Evolutionary conservation across 2,329 filamentous ascomycete species (phyloP), one percentile per base, ranked within the genome.

Genomic region (Leptographium wingfieldii): DNA sequence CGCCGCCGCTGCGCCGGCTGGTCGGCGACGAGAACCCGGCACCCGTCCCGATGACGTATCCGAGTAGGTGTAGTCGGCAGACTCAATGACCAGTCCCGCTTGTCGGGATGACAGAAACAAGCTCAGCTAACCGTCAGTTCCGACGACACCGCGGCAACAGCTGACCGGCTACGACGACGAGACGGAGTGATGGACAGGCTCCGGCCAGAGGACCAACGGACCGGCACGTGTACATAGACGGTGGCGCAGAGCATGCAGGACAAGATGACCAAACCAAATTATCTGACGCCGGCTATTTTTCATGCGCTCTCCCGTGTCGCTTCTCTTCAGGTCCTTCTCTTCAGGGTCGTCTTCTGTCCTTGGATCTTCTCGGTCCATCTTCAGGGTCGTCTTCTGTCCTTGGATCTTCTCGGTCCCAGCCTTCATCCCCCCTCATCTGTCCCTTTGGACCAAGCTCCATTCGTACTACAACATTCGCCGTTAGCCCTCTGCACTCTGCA

Each of bases 1-100:
- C 90, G 1, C 91, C 92, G 52, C 87, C 90, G 55, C 77, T 95
- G 66, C 79, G 92, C 72, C 75, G 77, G 63, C 78, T 76, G 64
- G 73, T 95, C 60, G 92, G 92, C 67, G 90, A 96, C 71, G 76
- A 84, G 67, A 81, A 85, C 67, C 81, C 87, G 64, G 76, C 82
- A 64, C 82, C 79, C 60, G 85, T 97, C 65, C 94, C 94, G 38
- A 76, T 92, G 73, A 95, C 91, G 71, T 99, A 97, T 79, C 94
- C 94, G 62, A 83, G 92, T 97, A 82, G 72, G 90, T 82, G 5
- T 19, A 22, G 29, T 1, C 27, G 7, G 55, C 33, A 35, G 33
- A 35, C 9, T 10, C 5, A 35, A 43, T 7, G 19, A 22, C 22
- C 22, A 22, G 22, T 22, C 22, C 22, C 2, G 22, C 22, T 22